phyloP scores from a whole-genome alignment of 768 basidiomycete genomes.

The Lenzites betulinus region DNA sequence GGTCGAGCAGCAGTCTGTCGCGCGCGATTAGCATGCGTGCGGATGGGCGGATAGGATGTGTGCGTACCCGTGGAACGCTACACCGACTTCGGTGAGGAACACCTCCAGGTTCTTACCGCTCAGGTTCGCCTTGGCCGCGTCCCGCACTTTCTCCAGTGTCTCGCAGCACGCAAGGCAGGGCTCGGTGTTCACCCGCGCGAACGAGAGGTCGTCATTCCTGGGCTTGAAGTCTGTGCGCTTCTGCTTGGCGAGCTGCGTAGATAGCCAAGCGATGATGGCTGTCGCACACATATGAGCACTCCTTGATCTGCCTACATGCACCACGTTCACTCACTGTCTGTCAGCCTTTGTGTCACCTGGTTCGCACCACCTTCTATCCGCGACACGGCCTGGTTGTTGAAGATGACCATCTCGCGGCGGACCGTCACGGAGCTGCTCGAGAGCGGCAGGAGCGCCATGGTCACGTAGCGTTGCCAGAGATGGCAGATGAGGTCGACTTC shows the following conservation, averaged over 20 bases:
- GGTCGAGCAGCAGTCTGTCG: constrained; percentile 83
- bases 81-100: constrained; percentile 91
- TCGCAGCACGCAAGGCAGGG: constrained; percentile 89
- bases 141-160: constrained; percentile 76
- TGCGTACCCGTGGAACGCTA: constrained; percentile 85
- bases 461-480: constrained; percentile 96
- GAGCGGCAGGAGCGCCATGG: constrained; percentile 86
- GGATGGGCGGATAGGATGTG: neutral
- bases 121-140: constrained; percentile 71
- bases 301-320: neutral
- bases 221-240: constrained; percentile 98
- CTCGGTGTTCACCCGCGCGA: constrained; percentile 92
- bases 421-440: constrained; percentile 83
- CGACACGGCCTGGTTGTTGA: constrained; percentile 86
- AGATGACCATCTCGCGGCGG: constrained; percentile 89
- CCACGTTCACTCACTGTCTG: constrained; percentile 63
- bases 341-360: constrained; percentile 72
- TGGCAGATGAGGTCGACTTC: constrained; percentile 87
- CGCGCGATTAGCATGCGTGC: neutral
- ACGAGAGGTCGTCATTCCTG: constrained; percentile 92
- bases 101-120: constrained; percentile 92
- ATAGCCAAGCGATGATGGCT: constrained; percentile 79
- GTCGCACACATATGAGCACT: neutral
- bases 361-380: constrained; percentile 85
- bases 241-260: constrained; percentile 80